Evolutionary conservation across 2,329 filamentous ascomycete species (phyloP).

Genomic region (Akanthomyces lecanii): DNA sequence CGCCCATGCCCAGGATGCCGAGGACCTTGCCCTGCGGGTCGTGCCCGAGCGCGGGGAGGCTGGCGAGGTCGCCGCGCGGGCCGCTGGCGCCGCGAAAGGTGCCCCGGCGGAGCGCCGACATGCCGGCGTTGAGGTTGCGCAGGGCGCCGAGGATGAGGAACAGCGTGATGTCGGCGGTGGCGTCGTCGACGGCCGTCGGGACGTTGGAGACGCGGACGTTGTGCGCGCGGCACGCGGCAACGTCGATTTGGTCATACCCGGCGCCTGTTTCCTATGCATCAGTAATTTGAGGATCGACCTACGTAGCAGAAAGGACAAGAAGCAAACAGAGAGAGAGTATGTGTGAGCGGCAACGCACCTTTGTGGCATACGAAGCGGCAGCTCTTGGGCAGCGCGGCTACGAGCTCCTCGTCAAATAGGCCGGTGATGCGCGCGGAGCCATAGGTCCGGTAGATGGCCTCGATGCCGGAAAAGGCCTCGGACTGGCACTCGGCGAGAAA

Average conservation of each 20-base stretch:
- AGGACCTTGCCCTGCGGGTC: slow-evolving; percentile 76
- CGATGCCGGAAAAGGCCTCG: slow-evolving; percentile 61
- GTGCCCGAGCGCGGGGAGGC: slow-evolving; percentile 59
- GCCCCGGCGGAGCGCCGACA: slow-evolving; percentile 61
- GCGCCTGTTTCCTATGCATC: slow-evolving; percentile 51
- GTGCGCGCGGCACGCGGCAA: slow-evolving; percentile 64
- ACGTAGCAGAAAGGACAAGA: no score
- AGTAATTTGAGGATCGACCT: no score
- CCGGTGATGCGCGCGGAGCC: slow-evolving; percentile 62
- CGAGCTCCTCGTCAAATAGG: slow-evolving; percentile 64
- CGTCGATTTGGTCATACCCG: slow-evolving; percentile 80
- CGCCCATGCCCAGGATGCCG: slow-evolving; percentile 82
- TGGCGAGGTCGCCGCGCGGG: slow-evolving; percentile 23
- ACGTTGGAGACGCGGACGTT: slow-evolving; percentile 72
- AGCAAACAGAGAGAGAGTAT: no score
- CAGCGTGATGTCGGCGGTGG: slow-evolving; percentile 76
- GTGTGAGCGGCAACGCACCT: slow-evolving; percentile 35
- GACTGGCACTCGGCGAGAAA: slow-evolving; percentile 66
- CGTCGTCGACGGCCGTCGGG: slow-evolving; percentile 75
- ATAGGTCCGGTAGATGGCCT: slow-evolving; percentile 69
- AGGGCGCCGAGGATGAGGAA: slow-evolving; percentile 79
- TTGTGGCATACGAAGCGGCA: slow-evolving; percentile 59
- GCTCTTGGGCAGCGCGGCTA: slow-evolving; percentile 51
- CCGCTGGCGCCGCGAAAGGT: slow-evolving; percentile 56
- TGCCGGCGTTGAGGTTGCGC: slow-evolving; percentile 64